Conservation (phyloP, 352 stramenopile genomes). For the Phytophthora multivora region DNA sequence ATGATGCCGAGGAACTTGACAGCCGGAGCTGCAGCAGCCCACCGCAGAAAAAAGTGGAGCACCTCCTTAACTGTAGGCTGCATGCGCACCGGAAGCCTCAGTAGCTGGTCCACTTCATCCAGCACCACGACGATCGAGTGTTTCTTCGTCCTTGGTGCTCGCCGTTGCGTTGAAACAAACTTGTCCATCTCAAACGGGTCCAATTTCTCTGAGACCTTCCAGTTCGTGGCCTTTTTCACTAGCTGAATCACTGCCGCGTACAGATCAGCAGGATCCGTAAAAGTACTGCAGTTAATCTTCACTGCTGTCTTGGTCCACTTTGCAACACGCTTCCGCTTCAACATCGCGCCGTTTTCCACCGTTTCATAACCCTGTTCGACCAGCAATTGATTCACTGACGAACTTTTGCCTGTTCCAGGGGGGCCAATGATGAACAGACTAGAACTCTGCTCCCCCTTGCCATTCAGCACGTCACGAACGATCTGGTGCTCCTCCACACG, state of each 20-base stretch:
- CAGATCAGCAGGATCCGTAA: slow-evolving; percentile 50
- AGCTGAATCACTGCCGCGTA: slow-evolving; percentile 42
- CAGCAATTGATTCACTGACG: slow-evolving; percentile 52
- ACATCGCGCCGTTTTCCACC: not conserved
- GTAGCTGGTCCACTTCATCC: slow-evolving; percentile 71
- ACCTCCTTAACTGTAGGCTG: slow-evolving; percentile 55
- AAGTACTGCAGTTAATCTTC: slow-evolving; percentile 75
- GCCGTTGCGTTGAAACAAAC: slow-evolving; percentile 38
- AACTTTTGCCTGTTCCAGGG: slow-evolving; percentile 73
- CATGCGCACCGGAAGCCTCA: slow-evolving; percentile 47
- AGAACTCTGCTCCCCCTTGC: slow-evolving; percentile 6
- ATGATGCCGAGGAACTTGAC: slow-evolving; percentile 73
- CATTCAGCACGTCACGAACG: slow-evolving; percentile 40
- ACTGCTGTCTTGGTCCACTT: slow-evolving; percentile 29
- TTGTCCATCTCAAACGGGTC: slow-evolving; percentile 51
- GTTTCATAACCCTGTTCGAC: slow-evolving; percentile 32
- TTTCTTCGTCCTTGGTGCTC: not conserved
- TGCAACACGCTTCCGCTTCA: slow-evolving; percentile 13
- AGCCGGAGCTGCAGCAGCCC: slow-evolving; percentile 42
- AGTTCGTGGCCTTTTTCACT: slow-evolving; percentile 19
- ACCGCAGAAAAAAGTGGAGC: slow-evolving; percentile 63
- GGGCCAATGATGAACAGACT: slow-evolving; percentile 73
- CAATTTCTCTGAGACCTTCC: slow-evolving; percentile 38
- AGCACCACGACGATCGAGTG: slow-evolving; percentile 48
- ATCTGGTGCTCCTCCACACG: slow-evolving; percentile 42